These are phyloP conservation scores for Bipolaris zeicola DNA, from an alignment of 2,329 filamentous ascomycete species.

Conservation along the genomic window DNA sequence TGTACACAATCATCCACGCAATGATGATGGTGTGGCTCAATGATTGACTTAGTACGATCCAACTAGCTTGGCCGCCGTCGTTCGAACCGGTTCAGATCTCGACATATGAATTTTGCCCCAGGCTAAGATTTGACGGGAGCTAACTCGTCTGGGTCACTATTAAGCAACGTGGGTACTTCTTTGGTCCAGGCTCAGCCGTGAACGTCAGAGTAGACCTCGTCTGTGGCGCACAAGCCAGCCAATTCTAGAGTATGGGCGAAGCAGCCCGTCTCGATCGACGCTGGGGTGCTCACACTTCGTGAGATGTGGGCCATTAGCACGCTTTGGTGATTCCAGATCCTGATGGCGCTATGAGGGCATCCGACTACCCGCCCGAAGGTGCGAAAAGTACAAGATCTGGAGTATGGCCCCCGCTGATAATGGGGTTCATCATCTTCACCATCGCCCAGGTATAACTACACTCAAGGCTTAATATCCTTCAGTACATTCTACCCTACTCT, in stretches of 20 bases:
- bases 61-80: background rate
- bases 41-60: background rate
- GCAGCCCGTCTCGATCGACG: conserved; percentile 9
- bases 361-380: conserved; percentile 6
- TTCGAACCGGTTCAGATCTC: background rate
- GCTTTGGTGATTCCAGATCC: conserved; percentile 3
- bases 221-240: conserved; percentile 12
- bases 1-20: background rate
- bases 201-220: conserved; percentile 7
- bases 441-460: conserved; percentile 1
- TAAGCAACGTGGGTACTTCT: conserved; percentile 1
- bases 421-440: conserved; percentile 9
- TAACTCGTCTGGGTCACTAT: conserved; percentile 2
- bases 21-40: background rate
- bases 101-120: background rate
- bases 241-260: conserved; percentile 2
- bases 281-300: conserved; percentile 3
- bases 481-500: background rate
- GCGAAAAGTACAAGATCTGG: conserved; percentile 8
- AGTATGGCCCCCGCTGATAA: conserved; percentile 3
- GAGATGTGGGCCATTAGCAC: conserved; percentile 10
- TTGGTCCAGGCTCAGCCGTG: conserved; percentile 7
- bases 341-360: conserved; percentile 12
- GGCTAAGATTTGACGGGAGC: conserved; percentile 3
- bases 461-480: background rate